Base-by-base conservation (phyloP, 371 early-diverging fungal genomes). In the Mortierella sp. region DNA sequence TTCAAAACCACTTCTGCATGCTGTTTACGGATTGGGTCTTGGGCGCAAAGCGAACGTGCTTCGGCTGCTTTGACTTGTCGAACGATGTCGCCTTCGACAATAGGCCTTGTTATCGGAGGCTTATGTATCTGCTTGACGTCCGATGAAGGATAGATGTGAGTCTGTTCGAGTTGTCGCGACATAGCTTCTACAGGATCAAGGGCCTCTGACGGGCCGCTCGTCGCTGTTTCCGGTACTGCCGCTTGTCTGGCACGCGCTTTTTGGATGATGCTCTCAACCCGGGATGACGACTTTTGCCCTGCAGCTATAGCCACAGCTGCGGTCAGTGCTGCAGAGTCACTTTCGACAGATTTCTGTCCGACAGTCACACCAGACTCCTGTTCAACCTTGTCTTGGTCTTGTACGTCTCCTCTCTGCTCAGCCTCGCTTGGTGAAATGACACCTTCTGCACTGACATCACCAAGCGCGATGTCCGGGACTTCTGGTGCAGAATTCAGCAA, bases 11-110 rank as follows among this genome's bases (percentile, higher is more conserved):
- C 60, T 19, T 73, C 64, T 0, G 75, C 75, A 15, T 73, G 75
- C 50, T 68, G 68, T 32, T 48, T 52, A 12, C 75, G 68, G 19
- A 56, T 55, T 19, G 75, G 75, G n/a, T 73, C 68, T 23, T 60
- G 30, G 2, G 60, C 19, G 28, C 75, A 73, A 11, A 63, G 37
- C 8, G 75, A 46, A 21, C 75, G 56, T 14, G 75, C 75, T 32
- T 68, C 39, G 3, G 68, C 75, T 2, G 75, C 75, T 47, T 54
- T 61, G 24, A 67, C 17, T 12, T 60, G 63, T 2, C 75, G 52
- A 19, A 54, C 60, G 28, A 67, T 43, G 9, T 62, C 68, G 37
- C 58, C 73, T 30, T 60, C 72, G 0, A 26, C 26, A 23, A 67
- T 50, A n/a, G 73, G 63, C 11, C 56, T 39, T 0, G 67, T 67